Evolutionary conservation across 305 asterid species (phyloP).

Genomic region (Fraxinus floribunda): DNA sequence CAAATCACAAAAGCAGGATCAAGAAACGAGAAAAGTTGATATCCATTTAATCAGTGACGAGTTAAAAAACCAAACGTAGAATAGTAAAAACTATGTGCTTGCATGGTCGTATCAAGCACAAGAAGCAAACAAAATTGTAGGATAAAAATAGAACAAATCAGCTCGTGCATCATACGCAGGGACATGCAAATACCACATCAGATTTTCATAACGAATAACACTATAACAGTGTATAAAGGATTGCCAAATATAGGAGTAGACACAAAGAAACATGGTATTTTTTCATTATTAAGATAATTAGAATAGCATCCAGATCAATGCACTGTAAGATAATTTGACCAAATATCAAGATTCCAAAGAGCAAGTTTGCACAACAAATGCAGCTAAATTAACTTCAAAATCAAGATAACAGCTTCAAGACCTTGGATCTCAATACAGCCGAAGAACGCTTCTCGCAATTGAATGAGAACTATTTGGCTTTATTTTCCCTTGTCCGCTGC

Average conservation of each 20-base stretch:
- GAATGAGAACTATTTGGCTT: slow-evolving; percentile 64
- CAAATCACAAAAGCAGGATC: slow-evolving; percentile 36
- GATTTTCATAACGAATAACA: neutral
- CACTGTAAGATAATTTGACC: slow-evolving; percentile 23
- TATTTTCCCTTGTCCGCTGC: slow-evolving; percentile 49
- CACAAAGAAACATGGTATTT: slow-evolving; percentile 1
- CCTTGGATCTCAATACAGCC: slow-evolving; percentile 62
- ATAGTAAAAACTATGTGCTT: neutral
- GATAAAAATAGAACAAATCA: neutral
- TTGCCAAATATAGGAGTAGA: neutral
- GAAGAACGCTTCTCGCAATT: slow-evolving; percentile 70
- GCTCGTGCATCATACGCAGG: slow-evolving; percentile 5
- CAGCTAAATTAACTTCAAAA: slow-evolving; percentile 30
- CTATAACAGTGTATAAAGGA: neutral
- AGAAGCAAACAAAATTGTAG: neutral
- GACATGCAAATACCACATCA: neutral
- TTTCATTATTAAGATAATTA: slow-evolving; percentile 42
- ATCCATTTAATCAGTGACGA: slow-evolving; percentile 12
- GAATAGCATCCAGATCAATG: slow-evolving; percentile 34
- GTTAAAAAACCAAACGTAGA: neutral
- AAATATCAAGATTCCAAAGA: slow-evolving; percentile 36
- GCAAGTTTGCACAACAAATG: slow-evolving; percentile 36
- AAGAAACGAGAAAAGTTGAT: neutral
- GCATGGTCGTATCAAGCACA: neutral
- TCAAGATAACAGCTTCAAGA: slow-evolving; percentile 36